Evolutionary conservation across 768 basidiomycete genomes (phyloP).

Genomic region (Crassisporium funariophilum): DNA sequence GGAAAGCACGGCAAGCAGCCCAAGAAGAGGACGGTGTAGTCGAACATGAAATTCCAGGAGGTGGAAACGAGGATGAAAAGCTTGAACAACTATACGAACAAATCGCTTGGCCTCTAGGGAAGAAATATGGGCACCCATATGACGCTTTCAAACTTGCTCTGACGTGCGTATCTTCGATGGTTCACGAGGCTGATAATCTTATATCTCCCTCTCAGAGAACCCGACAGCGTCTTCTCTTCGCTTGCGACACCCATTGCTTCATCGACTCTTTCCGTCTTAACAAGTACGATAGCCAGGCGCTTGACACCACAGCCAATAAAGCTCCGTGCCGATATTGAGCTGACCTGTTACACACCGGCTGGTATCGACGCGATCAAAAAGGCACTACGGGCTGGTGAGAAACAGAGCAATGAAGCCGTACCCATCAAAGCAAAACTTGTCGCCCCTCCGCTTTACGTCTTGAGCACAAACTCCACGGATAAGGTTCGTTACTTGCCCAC

Average conservation of each 20-base stretch:
- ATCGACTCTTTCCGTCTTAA: conserved; percentile 64
- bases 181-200: not conserved
- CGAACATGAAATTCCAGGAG: conserved; percentile 40
- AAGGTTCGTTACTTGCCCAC: conserved; percentile 54
- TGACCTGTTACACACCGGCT: conserved; percentile 93
- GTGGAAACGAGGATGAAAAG: conserved; percentile 71
- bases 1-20: conserved; percentile 48
- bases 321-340: conserved; percentile 95
- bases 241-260: conserved; percentile 59
- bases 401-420: conserved; percentile 82
- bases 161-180: conserved; percentile 56
- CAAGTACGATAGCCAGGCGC: conserved; percentile 86
- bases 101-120: conserved; percentile 91
- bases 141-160: conserved; percentile 98
- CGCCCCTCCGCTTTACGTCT: conserved; percentile 93
- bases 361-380: conserved; percentile 97
- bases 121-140: conserved; percentile 92
- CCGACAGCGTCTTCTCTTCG: conserved; percentile 77
- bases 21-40: conserved; percentile 44
- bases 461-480: conserved; percentile 96
- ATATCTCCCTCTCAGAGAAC: conserved; percentile 36
- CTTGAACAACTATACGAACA: conserved; percentile 88
- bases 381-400: conserved; percentile 87
- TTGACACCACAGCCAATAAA: conserved; percentile 99
- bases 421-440: conserved; percentile 98